These are phyloP conservation scores for Pseudomonodictys pantanalensis DNA, from an alignment of 495 filamentous ascomycete species.

Conservation along the genomic window DNA sequence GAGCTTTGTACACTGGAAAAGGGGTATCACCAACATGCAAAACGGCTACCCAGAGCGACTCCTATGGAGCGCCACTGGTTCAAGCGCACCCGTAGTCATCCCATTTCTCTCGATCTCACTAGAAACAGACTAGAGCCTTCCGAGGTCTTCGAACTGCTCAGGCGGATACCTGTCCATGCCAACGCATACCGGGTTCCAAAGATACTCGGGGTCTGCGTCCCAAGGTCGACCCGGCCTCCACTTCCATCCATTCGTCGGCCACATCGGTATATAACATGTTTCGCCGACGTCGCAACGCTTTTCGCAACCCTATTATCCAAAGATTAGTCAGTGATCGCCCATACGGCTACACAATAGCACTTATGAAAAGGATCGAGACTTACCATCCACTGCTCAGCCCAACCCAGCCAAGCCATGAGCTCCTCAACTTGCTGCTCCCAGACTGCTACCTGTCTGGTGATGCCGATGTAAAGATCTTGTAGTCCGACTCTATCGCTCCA, in stretches of 20 bases:
- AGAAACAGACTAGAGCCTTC: too few relatives aligned
- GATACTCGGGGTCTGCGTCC: background rate
- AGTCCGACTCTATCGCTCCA: background rate
- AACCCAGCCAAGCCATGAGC: slow-evolving; percentile 43
- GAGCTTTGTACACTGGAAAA: too few relatives aligned
- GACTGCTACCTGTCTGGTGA: background rate
- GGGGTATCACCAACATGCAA: too few relatives aligned
- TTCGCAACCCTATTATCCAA: too few relatives aligned
- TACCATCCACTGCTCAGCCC: slow-evolving; percentile 37
- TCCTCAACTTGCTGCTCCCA: slow-evolving; percentile 37
- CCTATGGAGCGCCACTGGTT: too few relatives aligned
- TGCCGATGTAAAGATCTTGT: background rate
- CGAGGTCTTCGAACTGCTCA: slow-evolving; percentile 17
- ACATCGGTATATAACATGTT: slow-evolving; percentile 43
- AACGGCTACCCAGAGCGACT: too few relatives aligned
- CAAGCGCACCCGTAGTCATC: too few relatives aligned
- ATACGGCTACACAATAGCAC: background rate
- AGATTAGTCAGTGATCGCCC: background rate
- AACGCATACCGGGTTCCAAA: slow-evolving; percentile 21
- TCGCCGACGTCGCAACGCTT: slow-evolving; percentile 24
- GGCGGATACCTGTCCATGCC: slow-evolving; percentile 16
- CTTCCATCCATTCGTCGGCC: slow-evolving; percentile 27
- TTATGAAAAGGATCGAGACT: slow-evolving; percentile 34
- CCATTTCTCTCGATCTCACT: too few relatives aligned
- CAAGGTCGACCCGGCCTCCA: slow-evolving; percentile 4